These are phyloP conservation scores for Pythium myriotylum DNA, from an alignment of 352 stramenopile species.

Conservation along the genomic window DNA sequence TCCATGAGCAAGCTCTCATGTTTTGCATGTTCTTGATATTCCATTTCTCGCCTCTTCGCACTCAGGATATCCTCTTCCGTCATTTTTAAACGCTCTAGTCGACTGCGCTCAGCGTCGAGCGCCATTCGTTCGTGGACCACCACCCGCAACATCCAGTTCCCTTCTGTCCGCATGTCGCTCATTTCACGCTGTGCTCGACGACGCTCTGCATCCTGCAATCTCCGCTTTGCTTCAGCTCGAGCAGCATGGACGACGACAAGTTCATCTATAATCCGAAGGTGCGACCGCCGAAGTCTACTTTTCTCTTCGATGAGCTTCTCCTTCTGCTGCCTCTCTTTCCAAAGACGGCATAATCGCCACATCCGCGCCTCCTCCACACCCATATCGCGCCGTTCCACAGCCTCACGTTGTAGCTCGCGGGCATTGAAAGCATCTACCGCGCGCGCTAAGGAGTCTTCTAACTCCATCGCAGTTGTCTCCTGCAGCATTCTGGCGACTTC, in stretches of 20 bases:
- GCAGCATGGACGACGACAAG: conserved; percentile 21
- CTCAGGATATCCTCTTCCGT: conserved; percentile 35
- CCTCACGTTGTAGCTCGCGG: not conserved
- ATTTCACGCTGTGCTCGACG: conserved; percentile 38
- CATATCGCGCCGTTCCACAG: conserved; percentile 8
- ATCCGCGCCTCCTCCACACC: conserved; percentile 16
- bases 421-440: not conserved
- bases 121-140: conserved; percentile 28
- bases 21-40: conserved; percentile 3
- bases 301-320: conserved; percentile 31
- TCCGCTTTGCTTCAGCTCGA: conserved; percentile 21
- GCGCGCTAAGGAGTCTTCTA: conserved; percentile 10
- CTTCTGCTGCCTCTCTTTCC: conserved; percentile 9
- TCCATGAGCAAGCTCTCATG: conserved; percentile 3
- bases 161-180: conserved; percentile 54
- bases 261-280: conserved; percentile 34
- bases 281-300: conserved; percentile 20
- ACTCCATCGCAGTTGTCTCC: not conserved
- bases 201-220: conserved; percentile 22
- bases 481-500: not conserved
- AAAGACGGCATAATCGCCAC: conserved; percentile 1
- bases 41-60: conserved; percentile 1
- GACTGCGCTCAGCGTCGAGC: conserved; percentile 20
- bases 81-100: conserved; percentile 36
- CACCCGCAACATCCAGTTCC: conserved; percentile 34